Base-by-base conservation (phyloP, 1,139 yeast genomes). In the Zygoascus meyerae region DNA sequence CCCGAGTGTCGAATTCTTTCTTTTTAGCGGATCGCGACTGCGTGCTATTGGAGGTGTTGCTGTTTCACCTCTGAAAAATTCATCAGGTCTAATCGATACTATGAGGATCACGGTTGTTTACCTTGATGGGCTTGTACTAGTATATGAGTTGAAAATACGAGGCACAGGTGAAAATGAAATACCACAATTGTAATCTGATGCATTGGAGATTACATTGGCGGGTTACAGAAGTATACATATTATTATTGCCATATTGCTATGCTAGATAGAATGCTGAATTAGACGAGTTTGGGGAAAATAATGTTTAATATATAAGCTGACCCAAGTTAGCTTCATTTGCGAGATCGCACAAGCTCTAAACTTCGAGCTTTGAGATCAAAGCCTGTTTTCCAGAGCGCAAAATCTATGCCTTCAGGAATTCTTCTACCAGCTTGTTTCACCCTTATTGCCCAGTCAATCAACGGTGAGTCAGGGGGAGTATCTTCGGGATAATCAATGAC, bases 391-490 rank as follows among this genome's bases (percentile, higher is more conserved):
- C 72, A 69, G 56, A 64, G 57, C 12, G 61, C 56, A 34, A 69
- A 52, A 26, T 56, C 45, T 3, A 66, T 57, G 5, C 54, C 50
- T 3, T 52, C 48, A 3, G 71, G 70, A 15, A 69, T 51, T 44
- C 52, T 51, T 17, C 55, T 54, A 2, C 65, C 59, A 3, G 75
- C 73, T 2, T 57, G 56, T 8, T 53, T 52, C 3, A 73, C 65
- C 33, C 79, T 64, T 35, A 55, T 52, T 45, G 66, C 67, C 79
- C 79, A 74, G 32, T 42, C 37, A 8, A 36, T 18, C 10, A 42
- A 26, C 7, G 45, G 36, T 5, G 45, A 42, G 6, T 42, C 45
- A 2, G 45, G 40, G 18, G 36, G 40, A 11, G 34, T 35, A 17
- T 42, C 45, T 10, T 36, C 29, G n/a, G 45, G 45, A 15, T 35